Evolutionary conservation across 2,329 filamentous ascomycete species (phyloP).

Genomic region (Pyrenophora seminiperda): DNA sequence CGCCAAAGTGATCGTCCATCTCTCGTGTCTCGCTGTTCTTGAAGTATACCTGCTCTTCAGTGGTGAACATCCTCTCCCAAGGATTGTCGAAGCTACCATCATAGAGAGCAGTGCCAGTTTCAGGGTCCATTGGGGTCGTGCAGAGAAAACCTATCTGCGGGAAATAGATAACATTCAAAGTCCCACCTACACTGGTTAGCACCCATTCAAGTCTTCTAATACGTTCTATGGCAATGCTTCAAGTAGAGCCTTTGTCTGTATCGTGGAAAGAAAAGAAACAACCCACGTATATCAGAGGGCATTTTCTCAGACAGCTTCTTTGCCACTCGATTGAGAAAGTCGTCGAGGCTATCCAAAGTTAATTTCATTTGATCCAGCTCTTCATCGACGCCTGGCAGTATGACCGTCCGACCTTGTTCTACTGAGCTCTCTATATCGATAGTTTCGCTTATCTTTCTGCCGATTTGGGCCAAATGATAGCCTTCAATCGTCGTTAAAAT

Average conservation of each 20-base stretch:
- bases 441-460: slow-evolving; percentile 71
- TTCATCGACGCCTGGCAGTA: slow-evolving; percentile 72
- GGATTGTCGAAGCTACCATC: slow-evolving; percentile 63
- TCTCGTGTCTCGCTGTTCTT: slow-evolving; percentile 83
- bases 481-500: slow-evolving; percentile 66
- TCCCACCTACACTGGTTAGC: slow-evolving; percentile 25
- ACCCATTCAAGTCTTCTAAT: no score
- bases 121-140: slow-evolving; percentile 67
- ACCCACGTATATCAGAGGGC: slow-evolving; percentile 59
- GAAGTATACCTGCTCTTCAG: slow-evolving; percentile 76
- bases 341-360: slow-evolving; percentile 76
- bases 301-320: slow-evolving; percentile 66
- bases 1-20: slow-evolving; percentile 80
- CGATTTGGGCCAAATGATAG: slow-evolving; percentile 66
- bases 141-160: slow-evolving; percentile 91
- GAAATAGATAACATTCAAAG: slow-evolving; percentile 82
- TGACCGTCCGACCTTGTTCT: slow-evolving; percentile 71
- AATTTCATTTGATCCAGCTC: slow-evolving; percentile 79
- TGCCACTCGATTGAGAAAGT: slow-evolving; percentile 71
- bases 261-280: no score
- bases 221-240: no score
- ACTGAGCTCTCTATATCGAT: slow-evolving; percentile 79
- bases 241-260: no score
- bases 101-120: slow-evolving; percentile 65
- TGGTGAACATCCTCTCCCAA: slow-evolving; percentile 81